Percentiles rank a stretch among this genome's conserved stretches.
Evolutionary conservation across 192 early-diverging fungal species (phyloP).

Genomic region (Backusella sp.): DNA sequence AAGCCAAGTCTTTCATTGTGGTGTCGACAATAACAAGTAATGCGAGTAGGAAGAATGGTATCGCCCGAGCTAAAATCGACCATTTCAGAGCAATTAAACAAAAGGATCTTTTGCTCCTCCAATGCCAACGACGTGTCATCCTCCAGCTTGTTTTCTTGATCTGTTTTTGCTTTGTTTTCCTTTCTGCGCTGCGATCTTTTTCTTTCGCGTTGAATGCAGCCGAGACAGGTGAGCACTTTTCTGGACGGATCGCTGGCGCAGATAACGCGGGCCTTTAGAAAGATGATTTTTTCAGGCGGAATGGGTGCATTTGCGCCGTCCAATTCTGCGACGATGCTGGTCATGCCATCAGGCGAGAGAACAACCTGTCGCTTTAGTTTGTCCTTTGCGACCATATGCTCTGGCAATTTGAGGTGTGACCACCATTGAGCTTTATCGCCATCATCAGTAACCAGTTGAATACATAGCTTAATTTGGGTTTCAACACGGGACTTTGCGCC

Average conservation of each 20-base stretch:
- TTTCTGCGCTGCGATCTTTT: constrained; percentile 65
- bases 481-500: constrained; percentile 89
- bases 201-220: constrained; percentile 83
- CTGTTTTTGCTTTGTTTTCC: constrained; percentile 41
- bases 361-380: constrained; percentile 49
- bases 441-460: constrained; percentile 74
- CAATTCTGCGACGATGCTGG: constrained; percentile 13
- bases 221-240: constrained; percentile 75
- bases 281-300: constrained; percentile 43
- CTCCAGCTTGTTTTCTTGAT: constrained; percentile 9
- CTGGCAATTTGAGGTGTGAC: constrained; percentile 87
- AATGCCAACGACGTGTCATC: constrained; percentile 67
- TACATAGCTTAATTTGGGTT: constrained; percentile 91
- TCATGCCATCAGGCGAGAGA: constrained; percentile 13
- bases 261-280: constrained; percentile 77
- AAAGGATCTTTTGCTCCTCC: constrained; percentile 78
- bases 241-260: constrained; percentile 83
- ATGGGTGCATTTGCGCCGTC: constrained; percentile 28
- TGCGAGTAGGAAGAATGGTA: constrained; percentile 87
- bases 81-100: constrained; percentile 87
- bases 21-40: constrained; percentile 97
- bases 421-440: constrained; percentile 76
- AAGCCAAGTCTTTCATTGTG: constrained; percentile 94
- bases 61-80: constrained; percentile 91
- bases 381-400: constrained; percentile 82